Base-by-base conservation (phyloP, 306 rosid species). In the Quercus gilva region DNA sequence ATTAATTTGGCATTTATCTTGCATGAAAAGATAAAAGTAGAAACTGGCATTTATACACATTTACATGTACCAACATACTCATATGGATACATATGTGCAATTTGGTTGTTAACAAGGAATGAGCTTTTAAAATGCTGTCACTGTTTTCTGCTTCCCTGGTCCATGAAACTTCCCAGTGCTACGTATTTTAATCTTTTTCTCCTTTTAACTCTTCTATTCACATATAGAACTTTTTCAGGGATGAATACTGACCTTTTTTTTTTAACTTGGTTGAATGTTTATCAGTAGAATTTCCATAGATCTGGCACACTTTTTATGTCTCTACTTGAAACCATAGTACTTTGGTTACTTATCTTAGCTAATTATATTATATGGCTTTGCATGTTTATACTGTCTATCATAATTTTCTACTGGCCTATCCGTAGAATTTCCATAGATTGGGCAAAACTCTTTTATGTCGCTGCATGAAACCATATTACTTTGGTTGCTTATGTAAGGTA, bases 21-120 rank as follows among this genome's bases (percentile, higher is more conserved):
- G 74, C 81, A 78, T 78, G 83, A 51, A 21, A 58, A 76, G 70
- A 74, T 28, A 69, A 71, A 78, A 76, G 28, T 76, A 65, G 79
- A 52, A 21, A 73, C 76, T 45, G 52, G 59, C 61, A 33, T 67
- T 60, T 71, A 67, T 12, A 4, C 45, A 61, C 82, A 81, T 45
- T 59, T 14, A 56, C 25, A 76, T 20, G 13, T 77, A 18, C 18
- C 41, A 31, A 21, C 9, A 43, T 58, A 49, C 17, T 28, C 65
- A 17, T 74, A 63, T 15, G 25, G 23, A 58, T 68, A 57, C 43
- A 14, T 29, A 26, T 14, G 69, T 18, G 18, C 43, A 15, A 29
- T 49, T 49, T 49, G 53, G 17, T 49, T 49, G 53, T 49, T 49
- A 49, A 49, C 15, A 29, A 10, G 70, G 33, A 28, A 29, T 64